phyloP scores from a whole-genome alignment of 345 rosid genomes.

The Leavenworthia alabamica region DNA sequence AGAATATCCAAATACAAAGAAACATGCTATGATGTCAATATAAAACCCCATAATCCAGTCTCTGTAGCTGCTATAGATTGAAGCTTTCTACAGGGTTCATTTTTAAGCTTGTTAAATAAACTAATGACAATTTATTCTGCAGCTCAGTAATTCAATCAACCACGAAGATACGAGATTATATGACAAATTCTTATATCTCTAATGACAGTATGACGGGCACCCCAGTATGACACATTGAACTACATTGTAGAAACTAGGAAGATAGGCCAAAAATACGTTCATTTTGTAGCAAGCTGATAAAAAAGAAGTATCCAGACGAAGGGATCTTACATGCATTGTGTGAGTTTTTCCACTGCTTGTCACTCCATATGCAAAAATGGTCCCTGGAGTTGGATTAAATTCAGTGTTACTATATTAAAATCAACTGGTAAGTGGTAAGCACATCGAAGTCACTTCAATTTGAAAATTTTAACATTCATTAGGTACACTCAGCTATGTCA shows the following conservation, averaged over 20 bases:
- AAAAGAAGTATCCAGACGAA: constrained; percentile 12
- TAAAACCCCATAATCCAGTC: not conserved
- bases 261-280: not conserved
- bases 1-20: not conserved
- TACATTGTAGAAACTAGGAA: not conserved
- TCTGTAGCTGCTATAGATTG: not conserved
- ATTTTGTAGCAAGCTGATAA: not conserved
- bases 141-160: not conserved
- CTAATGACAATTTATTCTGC: not conserved
- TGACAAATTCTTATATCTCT: not conserved
- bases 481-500: too few relatives aligned
- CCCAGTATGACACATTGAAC: not conserved
- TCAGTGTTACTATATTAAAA: constrained; percentile 12
- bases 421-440: not conserved
- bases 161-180: not conserved
- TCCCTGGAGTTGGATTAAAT: constrained; percentile 49
- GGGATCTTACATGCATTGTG: constrained; percentile 90
- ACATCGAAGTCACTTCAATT: not conserved
- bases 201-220: too few relatives aligned
- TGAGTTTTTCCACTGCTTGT: constrained; percentile 99
- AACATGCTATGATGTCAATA: not conserved
- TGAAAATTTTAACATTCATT: not conserved
- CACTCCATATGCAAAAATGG: constrained; percentile 97
- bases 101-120: not conserved
- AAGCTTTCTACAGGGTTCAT: not conserved